phyloP scores from a whole-genome alignment of 495 filamentous ascomycete genomes.

The Talaromyces wortmannii region DNA sequence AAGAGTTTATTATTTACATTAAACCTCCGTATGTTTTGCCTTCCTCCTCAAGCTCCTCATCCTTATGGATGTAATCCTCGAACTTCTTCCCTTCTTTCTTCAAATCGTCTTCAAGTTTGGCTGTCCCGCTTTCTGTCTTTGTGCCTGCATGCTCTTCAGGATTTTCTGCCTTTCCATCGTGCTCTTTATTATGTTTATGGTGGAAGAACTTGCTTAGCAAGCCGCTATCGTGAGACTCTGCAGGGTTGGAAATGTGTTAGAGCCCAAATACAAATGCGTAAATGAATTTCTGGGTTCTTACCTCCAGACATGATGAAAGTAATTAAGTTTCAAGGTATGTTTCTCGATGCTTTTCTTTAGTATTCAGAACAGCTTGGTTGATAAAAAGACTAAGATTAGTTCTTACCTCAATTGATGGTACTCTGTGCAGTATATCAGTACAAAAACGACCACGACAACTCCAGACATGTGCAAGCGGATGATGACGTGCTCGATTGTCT shows the following conservation, averaged over 20 bases:
- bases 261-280: background rate
- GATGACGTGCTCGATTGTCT: too few species aligned
- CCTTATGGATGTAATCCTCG: slow-evolving; percentile 4
- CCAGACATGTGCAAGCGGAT: too few species aligned
- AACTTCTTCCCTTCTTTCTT: slow-evolving; percentile 4
- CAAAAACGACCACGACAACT: too few species aligned
- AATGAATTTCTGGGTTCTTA: background rate
- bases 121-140: background rate
- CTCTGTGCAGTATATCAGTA: too few species aligned
- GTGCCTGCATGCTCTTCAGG: background rate
- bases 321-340: background rate
- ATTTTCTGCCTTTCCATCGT: background rate
- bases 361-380: background rate
- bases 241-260: background rate
- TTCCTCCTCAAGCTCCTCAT: slow-evolving; percentile 8
- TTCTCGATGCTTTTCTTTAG: background rate
- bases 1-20: slow-evolving; percentile 2
- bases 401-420: too few species aligned
- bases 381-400: background rate
- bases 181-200: background rate
- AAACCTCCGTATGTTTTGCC: slow-evolving; percentile 8
- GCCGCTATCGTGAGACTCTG: background rate
- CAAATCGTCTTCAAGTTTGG: background rate
- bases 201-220: background rate
- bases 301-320: background rate